Percentiles rank a stretch among this genome's conserved stretches.
phyloP scores from a whole-genome alignment of 495 filamentous ascomycete genomes.

The Sordaria brevicollis region DNA sequence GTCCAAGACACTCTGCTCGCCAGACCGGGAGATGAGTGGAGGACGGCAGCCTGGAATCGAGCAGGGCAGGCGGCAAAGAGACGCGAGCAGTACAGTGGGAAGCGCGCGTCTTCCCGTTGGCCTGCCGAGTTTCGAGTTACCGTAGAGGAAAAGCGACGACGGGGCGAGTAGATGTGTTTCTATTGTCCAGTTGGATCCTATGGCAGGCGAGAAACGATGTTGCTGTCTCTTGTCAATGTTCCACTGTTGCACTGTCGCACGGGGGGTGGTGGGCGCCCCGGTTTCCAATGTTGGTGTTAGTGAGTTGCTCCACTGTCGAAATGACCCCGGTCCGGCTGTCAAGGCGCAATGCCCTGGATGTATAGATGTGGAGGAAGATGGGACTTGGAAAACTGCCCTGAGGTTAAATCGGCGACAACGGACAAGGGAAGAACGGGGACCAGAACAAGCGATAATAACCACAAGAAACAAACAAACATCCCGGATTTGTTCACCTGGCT shows the following conservation, averaged over 20 bases:
- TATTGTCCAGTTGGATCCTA: neutral
- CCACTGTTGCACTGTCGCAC: neutral
- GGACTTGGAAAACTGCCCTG: neutral
- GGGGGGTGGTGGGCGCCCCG: neutral
- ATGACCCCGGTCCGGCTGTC: neutral
- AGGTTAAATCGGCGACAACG: neutral
- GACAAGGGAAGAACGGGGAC: neutral
- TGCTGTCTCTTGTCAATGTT: neutral
- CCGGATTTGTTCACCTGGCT: neutral
- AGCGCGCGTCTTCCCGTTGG: conserved; percentile 27
- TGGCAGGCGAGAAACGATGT: neutral
- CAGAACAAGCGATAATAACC: neutral
- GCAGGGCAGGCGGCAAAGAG: conserved; percentile 24
- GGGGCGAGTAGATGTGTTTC: neutral
- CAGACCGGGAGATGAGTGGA: conserved; percentile 21
- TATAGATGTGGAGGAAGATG: neutral
- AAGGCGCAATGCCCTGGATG: neutral
- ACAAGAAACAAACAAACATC: neutral
- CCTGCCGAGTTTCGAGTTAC: conserved; percentile 2
- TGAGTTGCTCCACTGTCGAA: neutral
- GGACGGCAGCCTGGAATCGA: conserved; percentile 13
- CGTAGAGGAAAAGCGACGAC: conserved; percentile 4
- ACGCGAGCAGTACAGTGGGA: conserved; percentile 22
- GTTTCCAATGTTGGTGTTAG: neutral
- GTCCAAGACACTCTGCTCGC: conserved; percentile 17